Conservation (phyloP, 1,284 basidiomycete species). For the Cystodermella granulosa region DNA sequence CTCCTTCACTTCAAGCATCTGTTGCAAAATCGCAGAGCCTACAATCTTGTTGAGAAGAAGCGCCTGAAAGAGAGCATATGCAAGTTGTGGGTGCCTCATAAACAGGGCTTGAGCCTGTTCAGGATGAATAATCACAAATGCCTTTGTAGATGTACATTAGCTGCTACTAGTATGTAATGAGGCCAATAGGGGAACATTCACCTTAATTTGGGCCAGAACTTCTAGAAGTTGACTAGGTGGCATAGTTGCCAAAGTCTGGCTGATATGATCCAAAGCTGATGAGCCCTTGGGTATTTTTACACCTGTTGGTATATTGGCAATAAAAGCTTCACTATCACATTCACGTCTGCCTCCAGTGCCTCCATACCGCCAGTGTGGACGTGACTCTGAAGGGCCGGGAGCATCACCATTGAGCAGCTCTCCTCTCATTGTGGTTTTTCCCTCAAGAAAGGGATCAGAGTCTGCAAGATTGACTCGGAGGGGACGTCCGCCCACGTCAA, state of each 20-base stretch:
- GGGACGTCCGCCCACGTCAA: conserved; percentile 76
- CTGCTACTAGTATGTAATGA: conserved; percentile 4
- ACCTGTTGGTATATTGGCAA: conserved; percentile 73
- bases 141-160: conserved; percentile 42
- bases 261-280: conserved; percentile 80
- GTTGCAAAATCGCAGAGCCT: conserved; percentile 75
- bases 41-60: conserved; percentile 93
- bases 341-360: conserved; percentile 31
- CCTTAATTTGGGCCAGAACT: conserved; percentile 97
- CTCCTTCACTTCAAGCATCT: conserved; percentile 55
- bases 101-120: conserved; percentile 84
- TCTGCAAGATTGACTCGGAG: conserved; percentile 76
- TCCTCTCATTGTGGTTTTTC: conserved; percentile 62
- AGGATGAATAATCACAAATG: conserved; percentile 84
- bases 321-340: conserved; percentile 50
- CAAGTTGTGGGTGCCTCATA: conserved; percentile 82
- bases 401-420: conserved; percentile 58
- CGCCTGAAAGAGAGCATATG: conserved; percentile 95
- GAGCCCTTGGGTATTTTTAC: conserved; percentile 71
- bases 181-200: conserved; percentile 32
- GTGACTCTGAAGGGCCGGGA: conserved; percentile 46
- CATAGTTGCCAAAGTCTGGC: conserved; percentile 80
- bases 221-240: conserved; percentile 85
- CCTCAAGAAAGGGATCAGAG: conserved; percentile 57
- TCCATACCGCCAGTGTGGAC: conserved; percentile 50